Conservation (phyloP, 768 basidiomycete genomes). For the Mycena alexandri region DNA sequence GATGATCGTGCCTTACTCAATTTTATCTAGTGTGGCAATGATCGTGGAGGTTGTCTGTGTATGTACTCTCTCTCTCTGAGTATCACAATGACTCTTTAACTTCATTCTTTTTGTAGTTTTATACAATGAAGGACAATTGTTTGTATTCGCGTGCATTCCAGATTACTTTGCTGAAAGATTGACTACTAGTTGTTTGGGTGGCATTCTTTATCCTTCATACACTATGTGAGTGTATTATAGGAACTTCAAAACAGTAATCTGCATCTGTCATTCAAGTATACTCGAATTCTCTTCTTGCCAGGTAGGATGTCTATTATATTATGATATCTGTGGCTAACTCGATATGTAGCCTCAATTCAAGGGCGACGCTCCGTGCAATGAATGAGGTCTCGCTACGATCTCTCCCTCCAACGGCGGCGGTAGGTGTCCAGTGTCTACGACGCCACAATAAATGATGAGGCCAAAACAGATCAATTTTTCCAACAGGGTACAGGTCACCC, state of each 20-base stretch:
- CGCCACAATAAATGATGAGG: too few relatives aligned
- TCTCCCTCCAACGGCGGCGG: not conserved
- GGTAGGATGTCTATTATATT: not conserved
- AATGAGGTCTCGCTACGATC: not conserved
- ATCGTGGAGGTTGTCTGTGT: not conserved
- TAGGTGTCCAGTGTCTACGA: too few relatives aligned
- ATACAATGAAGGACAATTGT: conserved; percentile 1
- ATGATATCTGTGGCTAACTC: too few relatives aligned
- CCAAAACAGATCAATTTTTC: too few relatives aligned
- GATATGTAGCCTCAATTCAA: conserved; percentile 1
- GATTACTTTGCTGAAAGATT: too few relatives aligned
- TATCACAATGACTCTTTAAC: not conserved
- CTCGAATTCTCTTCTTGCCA: conserved; percentile 16
- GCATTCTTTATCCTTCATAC: too few relatives aligned
- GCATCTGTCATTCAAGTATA: conserved; percentile 13
- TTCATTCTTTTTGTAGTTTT: not conserved
- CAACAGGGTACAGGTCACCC: too few relatives aligned
- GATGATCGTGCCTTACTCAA: not conserved
- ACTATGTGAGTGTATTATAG: not conserved
- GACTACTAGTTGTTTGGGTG: too few relatives aligned
- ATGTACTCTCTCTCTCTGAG: not conserved
- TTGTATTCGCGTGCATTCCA: not conserved
- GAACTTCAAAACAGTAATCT: too few relatives aligned
- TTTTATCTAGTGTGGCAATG: not conserved
- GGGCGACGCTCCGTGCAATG: not conserved